These are phyloP conservation scores for Phytophthora europaea DNA, from an alignment of 352 stramenopile genomes.

Conservation along the genomic window DNA sequence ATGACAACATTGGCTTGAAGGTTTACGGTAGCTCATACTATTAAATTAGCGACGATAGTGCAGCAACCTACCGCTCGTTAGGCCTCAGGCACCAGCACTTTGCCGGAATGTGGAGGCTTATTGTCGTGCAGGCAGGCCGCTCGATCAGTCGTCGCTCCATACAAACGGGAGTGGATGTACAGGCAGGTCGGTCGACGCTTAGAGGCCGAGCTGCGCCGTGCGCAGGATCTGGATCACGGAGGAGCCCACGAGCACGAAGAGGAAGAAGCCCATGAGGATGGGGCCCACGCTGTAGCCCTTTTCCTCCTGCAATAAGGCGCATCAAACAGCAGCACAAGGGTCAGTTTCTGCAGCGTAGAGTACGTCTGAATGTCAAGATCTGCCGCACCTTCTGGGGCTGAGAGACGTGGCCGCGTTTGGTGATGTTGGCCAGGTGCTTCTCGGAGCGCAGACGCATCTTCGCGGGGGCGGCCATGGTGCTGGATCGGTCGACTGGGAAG, in stretches of 20 bases:
- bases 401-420: constrained; percentile 84
- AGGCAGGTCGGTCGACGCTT: constrained; percentile 25
- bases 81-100: neutral
- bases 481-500: neutral
- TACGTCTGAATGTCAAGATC: neutral
- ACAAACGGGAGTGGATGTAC: constrained; percentile 2
- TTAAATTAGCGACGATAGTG: constrained; percentile 44
- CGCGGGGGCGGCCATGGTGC: constrained; percentile 61
- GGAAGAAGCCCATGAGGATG: constrained; percentile 86
- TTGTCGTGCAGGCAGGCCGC: neutral
- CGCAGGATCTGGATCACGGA: constrained; percentile 90
- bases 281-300: constrained; percentile 82
- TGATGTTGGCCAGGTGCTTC: constrained; percentile 91
- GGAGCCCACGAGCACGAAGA: constrained; percentile 90
- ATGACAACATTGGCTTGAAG: neutral
- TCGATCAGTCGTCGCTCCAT: constrained; percentile 17
- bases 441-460: constrained; percentile 90
- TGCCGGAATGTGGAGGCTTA: neutral
- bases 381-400: constrained; percentile 77
- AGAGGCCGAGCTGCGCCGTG: constrained; percentile 79
- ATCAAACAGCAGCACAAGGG: neutral
- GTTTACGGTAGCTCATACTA: constrained; percentile 24
- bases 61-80: neutral
- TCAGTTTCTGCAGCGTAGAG: neutral
- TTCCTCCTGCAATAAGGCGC: constrained; percentile 54